These are phyloP conservation scores for Hymenoscyphus albidus DNA, from an alignment of 2,329 filamentous ascomycete species.

Conservation along the genomic window DNA sequence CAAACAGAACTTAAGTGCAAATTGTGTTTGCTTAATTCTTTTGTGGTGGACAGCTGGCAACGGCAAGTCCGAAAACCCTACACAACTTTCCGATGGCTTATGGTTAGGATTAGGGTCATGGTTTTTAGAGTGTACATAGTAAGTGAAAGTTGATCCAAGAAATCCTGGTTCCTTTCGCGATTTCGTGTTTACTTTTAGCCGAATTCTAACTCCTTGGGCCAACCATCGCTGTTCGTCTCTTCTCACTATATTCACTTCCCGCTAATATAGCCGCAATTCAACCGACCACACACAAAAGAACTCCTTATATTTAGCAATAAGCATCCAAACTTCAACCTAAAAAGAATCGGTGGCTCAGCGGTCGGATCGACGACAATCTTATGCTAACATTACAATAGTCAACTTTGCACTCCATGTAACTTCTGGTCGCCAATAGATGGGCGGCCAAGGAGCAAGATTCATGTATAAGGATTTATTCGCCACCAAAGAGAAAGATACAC, in stretches of 20 bases:
- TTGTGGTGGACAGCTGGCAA: too few relatives aligned
- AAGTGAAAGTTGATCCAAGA: background rate
- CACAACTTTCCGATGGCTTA: background rate
- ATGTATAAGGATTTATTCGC: background rate
- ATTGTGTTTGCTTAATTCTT: too few relatives aligned
- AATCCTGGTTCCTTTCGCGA: background rate
- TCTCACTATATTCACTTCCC: background rate
- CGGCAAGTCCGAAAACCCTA: too few relatives aligned
- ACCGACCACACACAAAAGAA: background rate
- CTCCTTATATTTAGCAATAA: background rate
- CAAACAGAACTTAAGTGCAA: background rate
- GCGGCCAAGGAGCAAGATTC: too few relatives aligned
- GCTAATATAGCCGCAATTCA: background rate
- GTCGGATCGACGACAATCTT: background rate
- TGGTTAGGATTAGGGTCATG: background rate
- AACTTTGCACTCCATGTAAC: background rate
- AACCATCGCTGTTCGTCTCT: background rate
- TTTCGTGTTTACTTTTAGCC: background rate
- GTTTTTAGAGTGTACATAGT: background rate
- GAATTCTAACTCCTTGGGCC: background rate
- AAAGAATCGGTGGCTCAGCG: background rate
- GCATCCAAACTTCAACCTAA: too few relatives aligned
- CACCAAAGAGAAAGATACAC: background rate
- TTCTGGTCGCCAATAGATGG: too few relatives aligned
- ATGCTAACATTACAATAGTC: background rate